Conservation (phyloP, 139 green algal genomes). For the Chlamydomonas sphaeroides region DNA sequence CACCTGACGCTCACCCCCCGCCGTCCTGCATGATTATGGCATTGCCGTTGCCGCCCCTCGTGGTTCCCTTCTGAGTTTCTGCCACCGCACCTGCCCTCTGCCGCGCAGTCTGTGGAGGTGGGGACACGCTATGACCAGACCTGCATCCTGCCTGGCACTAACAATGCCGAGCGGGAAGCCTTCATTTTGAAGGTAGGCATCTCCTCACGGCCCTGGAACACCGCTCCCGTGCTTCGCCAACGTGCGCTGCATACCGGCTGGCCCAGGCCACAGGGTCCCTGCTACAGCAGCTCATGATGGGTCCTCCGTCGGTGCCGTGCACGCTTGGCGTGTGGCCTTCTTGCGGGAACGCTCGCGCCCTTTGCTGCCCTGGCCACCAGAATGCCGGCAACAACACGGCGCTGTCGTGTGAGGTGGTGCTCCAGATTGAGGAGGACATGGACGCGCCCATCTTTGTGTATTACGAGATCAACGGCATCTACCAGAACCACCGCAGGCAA, state of each 20-base stretch:
- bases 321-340: neutral
- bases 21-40: no score
- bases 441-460: slow-evolving; percentile 88
- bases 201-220: no score
- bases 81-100: no score
- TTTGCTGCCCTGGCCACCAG: neutral
- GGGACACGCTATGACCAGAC: slow-evolving; percentile 25
- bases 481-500: slow-evolving; percentile 93
- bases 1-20: no score
- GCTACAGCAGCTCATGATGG: no score
- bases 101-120: slow-evolving; percentile 25
- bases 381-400: slow-evolving; percentile 27
- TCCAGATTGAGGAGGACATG: slow-evolving; percentile 66
- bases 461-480: slow-evolving; percentile 90
- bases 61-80: no score
- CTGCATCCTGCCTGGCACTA: neutral
- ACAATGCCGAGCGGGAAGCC: neutral
- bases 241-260: no score
- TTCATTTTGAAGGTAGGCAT: slow-evolving; percentile 22
- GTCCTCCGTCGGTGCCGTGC: no score
- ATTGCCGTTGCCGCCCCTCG: no score
- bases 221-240: no score
- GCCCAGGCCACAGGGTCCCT: no score
- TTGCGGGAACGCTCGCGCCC: neutral
- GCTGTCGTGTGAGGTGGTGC: slow-evolving; percentile 57